Conservation (phyloP, 371 early-diverging fungal genomes). For the Rhizopus arrhizus region DNA sequence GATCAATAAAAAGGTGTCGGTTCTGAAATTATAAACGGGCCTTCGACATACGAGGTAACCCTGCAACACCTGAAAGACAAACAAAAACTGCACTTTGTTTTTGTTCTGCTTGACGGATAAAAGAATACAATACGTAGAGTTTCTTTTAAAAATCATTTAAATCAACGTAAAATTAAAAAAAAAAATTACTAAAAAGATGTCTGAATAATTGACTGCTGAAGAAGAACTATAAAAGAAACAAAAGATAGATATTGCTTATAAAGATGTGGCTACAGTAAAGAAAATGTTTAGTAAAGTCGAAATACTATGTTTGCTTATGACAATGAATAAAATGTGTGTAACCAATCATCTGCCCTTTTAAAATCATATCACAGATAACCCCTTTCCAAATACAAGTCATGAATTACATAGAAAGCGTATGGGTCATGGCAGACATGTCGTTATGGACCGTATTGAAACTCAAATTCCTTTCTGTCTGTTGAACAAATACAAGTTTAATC, state of each 20-base stretch:
- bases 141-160: constrained; percentile 31
- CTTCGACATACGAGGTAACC: constrained; percentile 61
- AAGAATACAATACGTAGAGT: constrained; percentile 40
- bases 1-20: constrained; percentile 57
- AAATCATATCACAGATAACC: constrained; percentile 38
- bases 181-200: constrained; percentile 22
- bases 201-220: constrained; percentile 37
- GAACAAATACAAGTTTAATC: no score
- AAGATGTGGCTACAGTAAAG: no score
- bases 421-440: constrained; percentile 63
- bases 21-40: constrained; percentile 60
- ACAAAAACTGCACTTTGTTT: no score
- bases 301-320: constrained; percentile 32
- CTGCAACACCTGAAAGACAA: constrained; percentile 44
- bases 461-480: not conserved
- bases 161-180: constrained; percentile 16
- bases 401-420: constrained; percentile 54
- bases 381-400: constrained; percentile 20
- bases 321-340: not conserved
- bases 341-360: constrained; percentile 13
- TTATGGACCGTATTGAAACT: constrained; percentile 52
- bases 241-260: no score
- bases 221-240: constrained; percentile 47
- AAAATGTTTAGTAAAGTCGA: no score
- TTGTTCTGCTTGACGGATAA: no score